These are phyloP conservation scores for Eugenia klotzschiana DNA, from an alignment of 441 rosid genomes.

Conservation along the genomic window DNA sequence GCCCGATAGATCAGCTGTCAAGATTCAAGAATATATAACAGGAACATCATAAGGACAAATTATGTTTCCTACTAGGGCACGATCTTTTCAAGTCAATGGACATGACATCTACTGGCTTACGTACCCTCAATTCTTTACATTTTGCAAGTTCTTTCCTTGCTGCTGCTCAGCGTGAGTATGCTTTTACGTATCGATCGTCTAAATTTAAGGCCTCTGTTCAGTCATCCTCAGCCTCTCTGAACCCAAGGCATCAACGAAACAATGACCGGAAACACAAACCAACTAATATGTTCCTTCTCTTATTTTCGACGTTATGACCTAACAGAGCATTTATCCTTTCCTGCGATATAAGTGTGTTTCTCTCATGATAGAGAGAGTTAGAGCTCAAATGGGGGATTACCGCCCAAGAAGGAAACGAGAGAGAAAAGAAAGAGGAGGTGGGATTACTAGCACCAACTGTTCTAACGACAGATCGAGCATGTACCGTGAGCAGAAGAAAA, in stretches of 20 bases:
- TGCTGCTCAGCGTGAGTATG: conserved; percentile 84
- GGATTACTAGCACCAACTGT: not conserved
- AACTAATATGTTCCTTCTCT: not conserved
- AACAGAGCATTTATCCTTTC: too few species aligned
- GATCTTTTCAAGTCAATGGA: not conserved
- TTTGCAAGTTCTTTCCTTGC: conserved; percentile 70
- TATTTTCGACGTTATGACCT: not conserved
- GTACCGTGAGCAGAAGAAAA: not conserved
- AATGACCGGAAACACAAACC: not conserved
- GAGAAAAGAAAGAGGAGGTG: not conserved
- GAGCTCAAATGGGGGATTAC: not conserved
- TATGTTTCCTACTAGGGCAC: not conserved
- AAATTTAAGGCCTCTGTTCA: conserved; percentile 85
- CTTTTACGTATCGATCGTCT: conserved; percentile 82
- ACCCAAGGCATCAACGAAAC: conserved; percentile 23
- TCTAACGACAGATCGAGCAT: too few species aligned
- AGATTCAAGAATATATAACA: not conserved
- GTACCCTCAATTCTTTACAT: conserved; percentile 72
- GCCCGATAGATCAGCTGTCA: conserved; percentile 2
- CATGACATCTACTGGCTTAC: not conserved
- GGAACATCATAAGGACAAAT: not conserved
- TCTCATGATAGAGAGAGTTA: not conserved
- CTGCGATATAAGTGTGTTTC: not conserved
- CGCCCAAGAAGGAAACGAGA: not conserved
- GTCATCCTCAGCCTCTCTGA: conserved; percentile 75